Conservation (phyloP, 305 asterid species). For the Salvia sclarea region DNA sequence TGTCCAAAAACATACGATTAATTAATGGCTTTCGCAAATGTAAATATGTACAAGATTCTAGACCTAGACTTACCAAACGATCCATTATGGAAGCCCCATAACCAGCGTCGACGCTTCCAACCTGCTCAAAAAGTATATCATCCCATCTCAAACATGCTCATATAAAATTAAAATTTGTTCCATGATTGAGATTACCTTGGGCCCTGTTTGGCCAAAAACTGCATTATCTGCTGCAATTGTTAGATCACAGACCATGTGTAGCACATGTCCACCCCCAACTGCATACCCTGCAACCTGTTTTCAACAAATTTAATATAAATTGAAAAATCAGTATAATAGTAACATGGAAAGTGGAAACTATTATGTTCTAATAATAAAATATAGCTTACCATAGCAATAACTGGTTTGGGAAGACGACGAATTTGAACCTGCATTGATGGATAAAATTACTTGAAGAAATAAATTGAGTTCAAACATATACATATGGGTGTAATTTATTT, state of each 20-base stretch:
- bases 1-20: constrained; percentile 20
- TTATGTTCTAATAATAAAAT: background rate
- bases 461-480: background rate
- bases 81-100: constrained; percentile 90
- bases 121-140: constrained; percentile 43
- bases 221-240: constrained; percentile 97
- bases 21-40: background rate
- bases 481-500: background rate
- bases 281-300: constrained; percentile 94
- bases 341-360: background rate
- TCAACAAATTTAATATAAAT: background rate
- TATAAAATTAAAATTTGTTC: background rate
- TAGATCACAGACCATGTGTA: constrained; percentile 92
- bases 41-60: background rate
- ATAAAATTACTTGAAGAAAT: background rate
- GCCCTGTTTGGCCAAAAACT: constrained; percentile 92
- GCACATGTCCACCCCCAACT: constrained; percentile 92
- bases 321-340: background rate
- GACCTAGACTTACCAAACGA: constrained; percentile 59
- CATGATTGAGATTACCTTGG: constrained; percentile 57
- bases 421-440: constrained; percentile 65
- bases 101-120: constrained; percentile 98
- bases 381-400: constrained; percentile 74
- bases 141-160: background rate
- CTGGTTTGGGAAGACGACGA: constrained; percentile 92